Evolutionary conservation across 2,329 filamentous ascomycete genomes (phyloP).

Genomic region (Aphanocladium album): DNA sequence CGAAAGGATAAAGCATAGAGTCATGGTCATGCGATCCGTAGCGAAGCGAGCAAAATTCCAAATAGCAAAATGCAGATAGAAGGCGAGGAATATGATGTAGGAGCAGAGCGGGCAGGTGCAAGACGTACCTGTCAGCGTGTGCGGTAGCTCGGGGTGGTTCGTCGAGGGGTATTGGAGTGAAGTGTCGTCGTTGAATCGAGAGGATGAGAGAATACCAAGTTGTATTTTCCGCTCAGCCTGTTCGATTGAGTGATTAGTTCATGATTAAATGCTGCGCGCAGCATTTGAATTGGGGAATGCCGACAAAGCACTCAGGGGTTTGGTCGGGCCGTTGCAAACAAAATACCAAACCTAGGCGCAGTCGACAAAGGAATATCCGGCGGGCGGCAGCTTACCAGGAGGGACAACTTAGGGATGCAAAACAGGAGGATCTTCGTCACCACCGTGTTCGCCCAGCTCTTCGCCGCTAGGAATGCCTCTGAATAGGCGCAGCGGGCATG

Average conservation of each 20-base stretch:
- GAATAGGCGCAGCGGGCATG: slow-evolving; percentile 34
- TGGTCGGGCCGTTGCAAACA: slow-evolving; percentile 12
- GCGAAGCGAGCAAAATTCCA: neutral
- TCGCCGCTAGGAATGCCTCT: slow-evolving; percentile 34
- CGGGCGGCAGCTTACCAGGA: slow-evolving; percentile 8
- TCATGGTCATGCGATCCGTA: neutral
- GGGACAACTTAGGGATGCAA: slow-evolving; percentile 10
- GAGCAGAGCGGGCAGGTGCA: neutral
- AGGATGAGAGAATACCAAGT: slow-evolving; percentile 1
- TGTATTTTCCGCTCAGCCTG: slow-evolving; percentile 1
- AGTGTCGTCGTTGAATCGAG: neutral
- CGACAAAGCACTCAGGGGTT: slow-evolving; percentile 10
- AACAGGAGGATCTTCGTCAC: slow-evolving; percentile 21
- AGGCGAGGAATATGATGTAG: neutral
- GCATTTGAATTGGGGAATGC: neutral
- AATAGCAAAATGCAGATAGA: neutral
- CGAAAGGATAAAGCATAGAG: neutral
- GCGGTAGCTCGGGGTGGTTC: neutral
- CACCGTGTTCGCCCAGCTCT: slow-evolving; percentile 31
- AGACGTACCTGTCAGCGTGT: slow-evolving; percentile 4
- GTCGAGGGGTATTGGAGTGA: neutral
- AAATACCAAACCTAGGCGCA: slow-evolving; percentile 7
- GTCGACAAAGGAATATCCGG: slow-evolving; percentile 2
- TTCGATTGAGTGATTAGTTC: slow-evolving; percentile 4
- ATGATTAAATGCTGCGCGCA: neutral